Evolutionary conservation across 1,139 yeast genomes (phyloP).

Genomic region (Magnusiomyces magnusii): DNA sequence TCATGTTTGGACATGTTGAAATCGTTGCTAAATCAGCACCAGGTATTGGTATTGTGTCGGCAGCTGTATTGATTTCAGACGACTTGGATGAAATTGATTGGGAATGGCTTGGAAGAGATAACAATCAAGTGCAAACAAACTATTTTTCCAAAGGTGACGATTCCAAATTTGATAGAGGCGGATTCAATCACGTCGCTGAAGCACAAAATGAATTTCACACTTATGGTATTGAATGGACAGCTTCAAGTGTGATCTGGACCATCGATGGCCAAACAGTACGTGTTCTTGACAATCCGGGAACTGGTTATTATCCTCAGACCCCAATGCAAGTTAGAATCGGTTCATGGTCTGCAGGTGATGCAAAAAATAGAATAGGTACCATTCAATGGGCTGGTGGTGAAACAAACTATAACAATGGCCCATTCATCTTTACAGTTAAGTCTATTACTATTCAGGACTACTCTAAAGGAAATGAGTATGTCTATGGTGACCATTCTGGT

Average conservation of each 20-base stretch:
- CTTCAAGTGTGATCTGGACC: conserved; percentile 51
- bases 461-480: conserved; percentile 65
- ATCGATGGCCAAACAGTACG: conserved; percentile 57
- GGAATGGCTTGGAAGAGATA: conserved; percentile 78
- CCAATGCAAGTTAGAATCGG: conserved; percentile 71
- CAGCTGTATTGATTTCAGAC: conserved; percentile 76
- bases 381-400: conserved; percentile 81
- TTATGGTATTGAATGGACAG: conserved; percentile 78
- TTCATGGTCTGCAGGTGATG: conserved; percentile 78
- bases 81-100: conserved; percentile 82
- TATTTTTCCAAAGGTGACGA: conserved; percentile 76
- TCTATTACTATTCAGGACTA: conserved; percentile 62
- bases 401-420: conserved; percentile 59
- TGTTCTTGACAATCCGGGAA: conserved; percentile 43
- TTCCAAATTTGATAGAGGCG: conserved; percentile 71
- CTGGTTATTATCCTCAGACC: conserved; percentile 57
- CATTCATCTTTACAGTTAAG: conserved; percentile 61
- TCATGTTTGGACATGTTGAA: conserved; percentile 81
- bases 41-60: conserved; percentile 71
- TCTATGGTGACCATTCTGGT: conserved; percentile 59
- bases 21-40: conserved; percentile 62
- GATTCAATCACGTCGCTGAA: conserved; percentile 49
- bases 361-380: conserved; percentile 55
- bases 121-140: conserved; percentile 66
- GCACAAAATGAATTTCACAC: conserved; percentile 59